A percentile compares a stretch with the other conserved stretches of the same genome.
Conservation (phyloP, 2,329 filamentous ascomycete species). For the Lecanoromycetidae sp. region DNA sequence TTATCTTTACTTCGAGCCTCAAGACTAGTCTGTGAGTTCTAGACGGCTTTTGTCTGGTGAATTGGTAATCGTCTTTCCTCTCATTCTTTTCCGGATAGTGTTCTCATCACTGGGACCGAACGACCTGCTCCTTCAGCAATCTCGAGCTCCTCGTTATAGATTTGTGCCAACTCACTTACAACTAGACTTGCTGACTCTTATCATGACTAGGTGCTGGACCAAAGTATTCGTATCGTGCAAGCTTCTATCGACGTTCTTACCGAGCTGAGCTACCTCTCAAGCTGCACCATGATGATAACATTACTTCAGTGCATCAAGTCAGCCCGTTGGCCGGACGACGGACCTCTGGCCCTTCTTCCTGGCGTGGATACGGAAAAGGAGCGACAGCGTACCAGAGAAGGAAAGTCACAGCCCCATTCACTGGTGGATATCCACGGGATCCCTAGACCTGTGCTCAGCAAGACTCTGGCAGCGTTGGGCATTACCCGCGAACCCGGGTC, state of each 20-base stretch:
- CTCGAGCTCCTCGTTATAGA: too few relatives aligned
- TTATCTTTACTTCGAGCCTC: too few relatives aligned
- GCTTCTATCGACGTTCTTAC: conserved; percentile 88
- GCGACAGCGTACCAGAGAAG: conserved; percentile 12
- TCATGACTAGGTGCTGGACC: too few relatives aligned
- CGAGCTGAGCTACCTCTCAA: conserved; percentile 71
- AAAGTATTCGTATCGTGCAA: conserved; percentile 93
- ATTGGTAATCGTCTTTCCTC: too few relatives aligned
- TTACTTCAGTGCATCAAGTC: conserved; percentile 87
- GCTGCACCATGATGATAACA: conserved; percentile 67
- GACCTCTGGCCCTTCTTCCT: conserved; percentile 67
- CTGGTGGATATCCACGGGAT: conserved; percentile 18
- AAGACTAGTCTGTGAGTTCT: too few relatives aligned
- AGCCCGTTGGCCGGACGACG: conserved; percentile 78
- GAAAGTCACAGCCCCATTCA: conserved; percentile 15
- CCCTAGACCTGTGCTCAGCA: conserved; percentile 18
- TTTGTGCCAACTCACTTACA: too few relatives aligned
- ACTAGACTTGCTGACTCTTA: too few relatives aligned
- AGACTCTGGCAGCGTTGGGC: conserved; percentile 21
- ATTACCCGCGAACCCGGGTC: conserved; percentile 19
- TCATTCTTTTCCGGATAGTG: too few relatives aligned
- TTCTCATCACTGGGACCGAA: too few relatives aligned
- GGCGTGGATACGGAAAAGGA: conserved; percentile 43
- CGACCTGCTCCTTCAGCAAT: too few relatives aligned
- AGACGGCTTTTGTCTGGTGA: too few relatives aligned